Evolutionary conservation across 257 asterid genomes (phyloP), one percentile per base, ranked within the genome.

Genomic region (Cruciata laevipes): DNA sequence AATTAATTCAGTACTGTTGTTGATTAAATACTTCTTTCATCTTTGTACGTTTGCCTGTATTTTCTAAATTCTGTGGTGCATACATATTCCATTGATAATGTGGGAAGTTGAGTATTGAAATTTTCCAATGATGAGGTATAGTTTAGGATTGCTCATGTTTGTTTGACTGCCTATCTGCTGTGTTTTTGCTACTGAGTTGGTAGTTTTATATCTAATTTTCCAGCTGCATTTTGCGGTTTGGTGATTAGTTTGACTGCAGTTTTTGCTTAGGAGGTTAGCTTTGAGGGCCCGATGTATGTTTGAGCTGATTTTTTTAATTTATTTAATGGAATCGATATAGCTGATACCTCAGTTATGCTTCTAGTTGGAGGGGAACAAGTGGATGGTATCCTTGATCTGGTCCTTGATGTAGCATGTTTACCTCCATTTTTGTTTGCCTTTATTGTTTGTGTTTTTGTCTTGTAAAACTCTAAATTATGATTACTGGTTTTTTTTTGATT

Each of bases 141-240:
- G n/a, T 64, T 23, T 37, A 12, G 44, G 71, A 58, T 13, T n/a
- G 38, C 37, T 64, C 37, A 30, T 35, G 27, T 63, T 58, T 5
- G 47, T 47, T 75, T 65, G 65, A 61, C 59, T 32, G 31, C 23
- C 62, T 37, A 20, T 6, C 62, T 40, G 3, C 21, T 21, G 35
- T 24, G 17, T 53, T 6, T 20, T 7, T 49, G 30, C 49, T 67
- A 3, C 35, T 27, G 47, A 32, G 8, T 7, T 44, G 44, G 7
- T 18, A 24, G 23, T 20, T 61, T 11, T 70, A 23, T 63, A 61
- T 70, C 74, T 49, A 62, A 7, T 40, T 31, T 42, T 18, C 12
- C n/a, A 25, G 55, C 66, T 55, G 42, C 55, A 24, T 63, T 40
- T 56, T 40, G 42, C 62, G 12, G 63, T 17, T 23, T 63, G 14